These are phyloP conservation scores for Phaeomoniella chlamydospora DNA, from an alignment of 2,329 filamentous ascomycete genomes.

Conservation along the genomic window DNA sequence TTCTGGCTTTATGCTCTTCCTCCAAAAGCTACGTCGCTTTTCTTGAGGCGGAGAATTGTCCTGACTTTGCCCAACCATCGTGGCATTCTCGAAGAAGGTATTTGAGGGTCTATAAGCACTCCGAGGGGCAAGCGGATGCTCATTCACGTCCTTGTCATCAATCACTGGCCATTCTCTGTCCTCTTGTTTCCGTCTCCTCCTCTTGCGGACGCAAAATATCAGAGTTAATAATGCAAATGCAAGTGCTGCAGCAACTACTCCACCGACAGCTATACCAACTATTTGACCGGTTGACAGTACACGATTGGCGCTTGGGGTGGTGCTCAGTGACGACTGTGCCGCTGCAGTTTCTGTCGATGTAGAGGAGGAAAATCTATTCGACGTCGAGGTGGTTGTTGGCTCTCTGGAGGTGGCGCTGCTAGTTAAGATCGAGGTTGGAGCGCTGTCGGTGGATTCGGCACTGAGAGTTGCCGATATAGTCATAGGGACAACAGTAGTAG, in stretches of 20 bases:
- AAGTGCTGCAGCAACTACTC: conserved; percentile 33
- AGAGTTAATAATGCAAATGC: conserved; percentile 27
- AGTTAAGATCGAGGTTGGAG: not conserved
- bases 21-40: conserved; percentile 14
- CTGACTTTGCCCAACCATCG: conserved; percentile 6
- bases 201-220: conserved; percentile 18
- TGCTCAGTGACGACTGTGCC: conserved; percentile 6
- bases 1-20: conserved; percentile 13
- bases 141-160: conserved; percentile 4
- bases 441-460: not conserved
- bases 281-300: conserved; percentile 32
- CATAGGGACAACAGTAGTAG: conserved; percentile 12
- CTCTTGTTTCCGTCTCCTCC: conserved; percentile 8
- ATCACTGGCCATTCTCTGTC: conserved; percentile 14
- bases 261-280: conserved; percentile 43
- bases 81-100: not conserved
- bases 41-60: conserved; percentile 8
- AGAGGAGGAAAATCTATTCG: conserved; percentile 8
- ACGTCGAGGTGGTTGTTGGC: conserved; percentile 6
- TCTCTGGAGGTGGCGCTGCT: not conserved
- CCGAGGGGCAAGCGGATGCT: not conserved
- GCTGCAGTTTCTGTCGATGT: conserved; percentile 8
- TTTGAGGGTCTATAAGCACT: conserved; percentile 2
- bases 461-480: not conserved
- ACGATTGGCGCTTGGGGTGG: not conserved